phyloP scores from a whole-genome alignment of 2,329 filamentous ascomycete genomes.

The Cercospora sp. region DNA sequence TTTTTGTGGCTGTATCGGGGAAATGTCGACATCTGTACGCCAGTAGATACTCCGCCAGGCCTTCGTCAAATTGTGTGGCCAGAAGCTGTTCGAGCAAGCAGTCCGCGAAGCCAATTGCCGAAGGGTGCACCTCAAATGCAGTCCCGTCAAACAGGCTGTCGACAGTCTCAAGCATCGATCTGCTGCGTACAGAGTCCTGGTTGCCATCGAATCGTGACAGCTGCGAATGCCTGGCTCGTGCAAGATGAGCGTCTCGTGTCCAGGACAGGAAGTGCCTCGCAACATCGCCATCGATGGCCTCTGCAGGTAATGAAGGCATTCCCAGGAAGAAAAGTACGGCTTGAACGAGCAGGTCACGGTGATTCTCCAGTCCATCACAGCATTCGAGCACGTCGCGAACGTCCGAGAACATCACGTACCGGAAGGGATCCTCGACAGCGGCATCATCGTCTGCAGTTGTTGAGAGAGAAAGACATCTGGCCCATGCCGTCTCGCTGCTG shows the following conservation, averaged over 20 bases:
- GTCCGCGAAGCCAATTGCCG: slow-evolving; percentile 37
- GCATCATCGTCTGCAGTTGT: slow-evolving; percentile 77
- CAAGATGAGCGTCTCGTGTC: slow-evolving; percentile 18
- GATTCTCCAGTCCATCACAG: neutral
- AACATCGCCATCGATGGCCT: neutral
- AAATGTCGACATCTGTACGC: slow-evolving; percentile 64
- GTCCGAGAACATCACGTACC: slow-evolving; percentile 78
- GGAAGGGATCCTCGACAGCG: slow-evolving; percentile 64
- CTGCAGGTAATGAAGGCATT: slow-evolving; percentile 55
- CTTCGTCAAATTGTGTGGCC: slow-evolving; percentile 46
- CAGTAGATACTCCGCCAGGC: slow-evolving; percentile 68
- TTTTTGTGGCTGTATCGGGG: slow-evolving; percentile 59
- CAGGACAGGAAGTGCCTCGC: neutral
- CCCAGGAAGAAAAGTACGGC: slow-evolving; percentile 57
- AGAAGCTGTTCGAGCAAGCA: slow-evolving; percentile 62
- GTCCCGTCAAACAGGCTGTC: slow-evolving; percentile 13
- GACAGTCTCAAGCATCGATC: slow-evolving; percentile 19
- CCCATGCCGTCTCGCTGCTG: slow-evolving; percentile 36
- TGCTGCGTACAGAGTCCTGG: neutral
- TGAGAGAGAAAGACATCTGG: slow-evolving; percentile 24
- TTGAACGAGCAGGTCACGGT: slow-evolving; percentile 55
- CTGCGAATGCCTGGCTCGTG: neutral
- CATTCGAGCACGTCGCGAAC: slow-evolving; percentile 62
- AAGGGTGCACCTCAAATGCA: slow-evolving; percentile 9
- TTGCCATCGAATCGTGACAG: too few species aligned